Evolutionary conservation across 352 stramenopile genomes (phyloP).

Genomic region (Phytopythium boreale): DNA sequence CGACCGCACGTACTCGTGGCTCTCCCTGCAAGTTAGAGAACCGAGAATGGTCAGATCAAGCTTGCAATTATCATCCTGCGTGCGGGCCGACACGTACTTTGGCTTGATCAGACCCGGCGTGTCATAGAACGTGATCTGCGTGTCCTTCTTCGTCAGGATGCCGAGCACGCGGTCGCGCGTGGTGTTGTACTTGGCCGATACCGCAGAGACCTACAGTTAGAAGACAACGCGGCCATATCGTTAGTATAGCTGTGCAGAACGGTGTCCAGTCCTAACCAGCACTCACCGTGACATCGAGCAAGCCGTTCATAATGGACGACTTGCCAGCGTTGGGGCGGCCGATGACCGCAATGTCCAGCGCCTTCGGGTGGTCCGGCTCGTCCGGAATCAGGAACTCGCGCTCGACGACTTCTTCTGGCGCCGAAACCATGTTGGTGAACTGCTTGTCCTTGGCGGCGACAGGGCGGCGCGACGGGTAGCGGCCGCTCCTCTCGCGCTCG

Average conservation of each 20-base stretch:
- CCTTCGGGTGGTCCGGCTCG: slow-evolving; percentile 58
- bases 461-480: slow-evolving; percentile 27
- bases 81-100: slow-evolving; percentile 40
- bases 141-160: slow-evolving; percentile 71
- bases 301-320: slow-evolving; percentile 80
- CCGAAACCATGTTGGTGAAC: slow-evolving; percentile 61
- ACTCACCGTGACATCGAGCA: slow-evolving; percentile 70
- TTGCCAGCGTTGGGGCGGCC: slow-evolving; percentile 86
- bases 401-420: slow-evolving; percentile 62
- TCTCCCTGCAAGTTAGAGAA: too few relatives aligned
- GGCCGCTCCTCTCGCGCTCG: slow-evolving; percentile 14
- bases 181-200: slow-evolving; percentile 89
- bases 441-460: slow-evolving; percentile 59
- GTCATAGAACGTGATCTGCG: slow-evolving; percentile 84
- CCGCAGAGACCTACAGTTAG: slow-evolving; percentile 65
- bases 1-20: slow-evolving; percentile 76
- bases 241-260: background rate
- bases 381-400: slow-evolving; percentile 75
- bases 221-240: background rate
- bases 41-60: background rate
- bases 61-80: background rate
- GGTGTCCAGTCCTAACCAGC: background rate
- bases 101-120: slow-evolving; percentile 84
- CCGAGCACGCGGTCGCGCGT: slow-evolving; percentile 76
- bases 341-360: slow-evolving; percentile 78